These are phyloP conservation scores for Cystofilobasidium bisporidii DNA, from an alignment of 768 basidiomycete genomes.

Conservation along the genomic window DNA sequence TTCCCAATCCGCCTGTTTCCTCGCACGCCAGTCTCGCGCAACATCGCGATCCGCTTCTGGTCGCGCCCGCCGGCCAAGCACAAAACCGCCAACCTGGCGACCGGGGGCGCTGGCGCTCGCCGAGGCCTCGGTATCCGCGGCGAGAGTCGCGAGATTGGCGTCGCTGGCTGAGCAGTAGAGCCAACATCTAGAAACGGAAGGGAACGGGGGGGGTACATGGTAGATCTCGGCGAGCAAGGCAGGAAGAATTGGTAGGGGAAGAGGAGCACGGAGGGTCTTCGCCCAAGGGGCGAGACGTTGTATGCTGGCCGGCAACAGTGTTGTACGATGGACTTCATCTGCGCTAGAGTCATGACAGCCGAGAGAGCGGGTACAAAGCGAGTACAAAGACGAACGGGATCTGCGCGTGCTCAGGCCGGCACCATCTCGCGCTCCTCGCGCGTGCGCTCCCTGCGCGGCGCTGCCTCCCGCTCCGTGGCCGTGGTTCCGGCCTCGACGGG, in stretches of 20 bases:
- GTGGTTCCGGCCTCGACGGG: neutral
- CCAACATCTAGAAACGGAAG: no score
- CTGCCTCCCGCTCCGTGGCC: neutral
- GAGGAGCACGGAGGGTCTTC: no score
- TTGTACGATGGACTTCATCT: no score
- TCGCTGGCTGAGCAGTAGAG: slow-evolving; percentile 5
- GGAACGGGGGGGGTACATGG: no score
- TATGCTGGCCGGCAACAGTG: no score
- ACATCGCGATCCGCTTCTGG: slow-evolving; percentile 17
- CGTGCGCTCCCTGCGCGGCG: neutral
- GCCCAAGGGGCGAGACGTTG: no score
- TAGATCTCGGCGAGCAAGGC: no score
- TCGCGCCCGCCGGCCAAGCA: slow-evolving; percentile 8
- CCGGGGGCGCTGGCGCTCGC: neutral
- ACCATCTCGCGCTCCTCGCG: neutral
- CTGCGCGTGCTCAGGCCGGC: neutral
- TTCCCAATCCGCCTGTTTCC: neutral
- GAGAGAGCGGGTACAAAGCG: no score
- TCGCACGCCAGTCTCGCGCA: slow-evolving; percentile 15
- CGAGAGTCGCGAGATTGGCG: neutral
- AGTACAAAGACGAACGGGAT: no score
- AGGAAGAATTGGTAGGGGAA: no score
- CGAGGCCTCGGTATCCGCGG: slow-evolving; percentile 16
- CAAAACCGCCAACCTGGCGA: neutral
- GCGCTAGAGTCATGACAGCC: no score